These are phyloP conservation scores for Xylariaceae sp. DNA, from an alignment of 2,329 filamentous ascomycete species.

Conservation along the genomic window DNA sequence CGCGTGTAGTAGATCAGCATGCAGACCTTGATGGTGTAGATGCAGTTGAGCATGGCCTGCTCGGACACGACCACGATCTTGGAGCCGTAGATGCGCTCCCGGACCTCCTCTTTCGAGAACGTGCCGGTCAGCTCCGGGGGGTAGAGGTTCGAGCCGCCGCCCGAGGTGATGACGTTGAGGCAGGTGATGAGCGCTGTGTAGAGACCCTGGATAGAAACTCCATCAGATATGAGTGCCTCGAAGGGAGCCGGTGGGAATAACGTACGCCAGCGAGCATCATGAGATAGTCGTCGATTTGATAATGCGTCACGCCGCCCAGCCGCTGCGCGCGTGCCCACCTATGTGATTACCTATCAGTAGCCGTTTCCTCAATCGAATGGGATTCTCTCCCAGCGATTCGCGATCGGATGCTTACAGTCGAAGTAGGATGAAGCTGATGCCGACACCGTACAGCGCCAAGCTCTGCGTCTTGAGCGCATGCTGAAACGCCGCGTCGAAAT, in stretches of 20 bases:
- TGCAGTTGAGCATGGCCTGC: constrained; percentile 32
- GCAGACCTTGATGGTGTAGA: constrained; percentile 36
- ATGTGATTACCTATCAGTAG: not conserved
- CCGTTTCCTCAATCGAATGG: too few species aligned
- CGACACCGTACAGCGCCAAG: constrained; percentile 9
- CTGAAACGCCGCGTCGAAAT: constrained; percentile 7
- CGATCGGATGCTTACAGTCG: constrained; percentile 5
- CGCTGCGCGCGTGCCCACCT: constrained; percentile 5
- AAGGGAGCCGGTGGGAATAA: not conserved
- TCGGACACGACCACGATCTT: constrained; percentile 41
- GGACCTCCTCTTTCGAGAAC: constrained; percentile 33
- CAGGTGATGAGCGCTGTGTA: constrained; percentile 7
- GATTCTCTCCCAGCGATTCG: too few species aligned
- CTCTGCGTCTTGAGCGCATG: constrained; percentile 5
- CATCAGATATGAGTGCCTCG: too few species aligned
- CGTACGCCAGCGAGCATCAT: constrained; percentile 8
- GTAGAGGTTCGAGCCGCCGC: constrained; percentile 15
- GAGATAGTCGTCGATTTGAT: constrained; percentile 8
- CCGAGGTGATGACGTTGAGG: constrained; percentile 8
- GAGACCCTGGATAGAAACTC: constrained; percentile 3
- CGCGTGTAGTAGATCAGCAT: constrained; percentile 41
- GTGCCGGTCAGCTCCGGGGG: constrained; percentile 30
- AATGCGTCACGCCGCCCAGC: constrained; percentile 3
- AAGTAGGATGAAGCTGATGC: constrained; percentile 6
- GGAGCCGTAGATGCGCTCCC: constrained; percentile 37